phyloP scores from a whole-genome alignment of 2,329 filamentous ascomycete species.

The Hymenoscyphus scutula region DNA sequence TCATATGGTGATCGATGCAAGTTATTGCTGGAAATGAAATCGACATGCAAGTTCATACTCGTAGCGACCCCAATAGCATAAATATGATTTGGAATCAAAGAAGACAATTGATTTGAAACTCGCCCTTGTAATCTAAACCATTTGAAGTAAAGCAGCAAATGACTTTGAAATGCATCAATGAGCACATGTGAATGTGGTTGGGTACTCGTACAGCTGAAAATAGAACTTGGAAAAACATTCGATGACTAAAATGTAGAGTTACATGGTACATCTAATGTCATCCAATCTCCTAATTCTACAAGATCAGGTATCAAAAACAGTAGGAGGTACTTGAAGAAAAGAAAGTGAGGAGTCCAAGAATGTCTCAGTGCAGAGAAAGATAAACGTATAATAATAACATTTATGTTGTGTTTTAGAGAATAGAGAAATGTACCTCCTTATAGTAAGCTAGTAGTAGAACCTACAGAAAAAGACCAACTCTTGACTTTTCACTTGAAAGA shows the following conservation, averaged over 20 bases:
- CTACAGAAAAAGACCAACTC: too few species aligned
- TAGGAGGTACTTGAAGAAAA: background rate
- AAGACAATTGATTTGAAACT: background rate
- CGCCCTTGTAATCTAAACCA: background rate
- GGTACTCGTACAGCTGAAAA: background rate
- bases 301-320: background rate
- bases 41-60: background rate
- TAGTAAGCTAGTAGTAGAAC: too few species aligned
- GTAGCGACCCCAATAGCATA: background rate
- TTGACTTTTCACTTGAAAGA: too few species aligned
- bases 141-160: background rate
- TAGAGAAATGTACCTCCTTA: too few species aligned
- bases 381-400: background rate
- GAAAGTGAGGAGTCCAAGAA: background rate
- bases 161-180: background rate
- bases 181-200: background rate
- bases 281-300: background rate
- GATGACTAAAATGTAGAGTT: constrained; percentile 2
- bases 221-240: background rate
- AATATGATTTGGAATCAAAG: background rate
- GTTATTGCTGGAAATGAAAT: background rate
- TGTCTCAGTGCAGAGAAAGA: background rate
- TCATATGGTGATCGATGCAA: background rate
- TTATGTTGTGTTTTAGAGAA: too few species aligned
- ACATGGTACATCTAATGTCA: background rate